These are phyloP conservation scores for Neofusicoccum ribis DNA, from an alignment of 2,329 filamentous ascomycete species.

Conservation along the genomic window DNA sequence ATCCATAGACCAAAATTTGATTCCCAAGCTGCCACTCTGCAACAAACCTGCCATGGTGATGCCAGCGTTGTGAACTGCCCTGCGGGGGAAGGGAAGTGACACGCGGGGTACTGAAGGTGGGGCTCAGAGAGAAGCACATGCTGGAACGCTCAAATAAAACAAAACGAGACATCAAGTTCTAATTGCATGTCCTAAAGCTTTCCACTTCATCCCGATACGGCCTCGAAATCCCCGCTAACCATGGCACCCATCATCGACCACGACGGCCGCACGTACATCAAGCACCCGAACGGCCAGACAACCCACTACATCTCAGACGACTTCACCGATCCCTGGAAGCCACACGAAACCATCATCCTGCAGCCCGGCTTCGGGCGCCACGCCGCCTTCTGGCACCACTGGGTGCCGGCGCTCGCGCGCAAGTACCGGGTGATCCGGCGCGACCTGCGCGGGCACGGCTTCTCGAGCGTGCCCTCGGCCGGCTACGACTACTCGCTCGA, in stretches of 20 bases:
- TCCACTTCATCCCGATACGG: no score
- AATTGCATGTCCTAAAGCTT: no score
- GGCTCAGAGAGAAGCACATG: background rate
- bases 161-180: background rate
- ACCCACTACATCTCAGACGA: conserved; percentile 32
- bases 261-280: conserved; percentile 30
- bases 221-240: background rate
- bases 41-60: background rate
- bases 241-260: conserved; percentile 20
- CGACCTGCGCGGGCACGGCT: conserved; percentile 37
- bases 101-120: background rate
- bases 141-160: conserved; percentile 1
- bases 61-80: no score
- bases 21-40: background rate
- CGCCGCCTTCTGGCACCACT: conserved; percentile 38
- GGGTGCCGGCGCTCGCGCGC: conserved; percentile 34
- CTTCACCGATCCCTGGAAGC: conserved; percentile 36
- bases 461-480: conserved; percentile 28
- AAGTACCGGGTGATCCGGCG: conserved; percentile 36
- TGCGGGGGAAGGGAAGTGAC: background rate
- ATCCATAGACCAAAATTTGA: background rate
- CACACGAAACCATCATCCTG: conserved; percentile 36
- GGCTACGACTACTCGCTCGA: conserved; percentile 27
- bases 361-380: conserved; percentile 41
- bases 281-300: conserved; percentile 32